Evolutionary conservation across 129 eudicot species (phyloP).

Genomic region (Smallanthus sonchifolius): DNA sequence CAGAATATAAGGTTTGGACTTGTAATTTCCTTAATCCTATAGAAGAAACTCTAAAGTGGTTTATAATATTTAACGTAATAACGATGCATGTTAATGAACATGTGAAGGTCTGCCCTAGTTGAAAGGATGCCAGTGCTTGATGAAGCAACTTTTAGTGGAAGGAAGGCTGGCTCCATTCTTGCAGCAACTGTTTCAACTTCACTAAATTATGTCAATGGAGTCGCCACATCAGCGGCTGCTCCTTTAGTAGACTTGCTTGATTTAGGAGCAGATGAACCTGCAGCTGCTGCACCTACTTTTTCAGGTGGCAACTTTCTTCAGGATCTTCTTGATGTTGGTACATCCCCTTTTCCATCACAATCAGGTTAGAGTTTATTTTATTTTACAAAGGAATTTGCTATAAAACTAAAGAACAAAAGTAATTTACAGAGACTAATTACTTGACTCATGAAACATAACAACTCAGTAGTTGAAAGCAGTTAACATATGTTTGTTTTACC

Average conservation of each 20-base stretch:
- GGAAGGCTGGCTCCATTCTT: conserved; percentile 70
- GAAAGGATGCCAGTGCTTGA: conserved; percentile 98
- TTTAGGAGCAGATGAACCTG: conserved; percentile 65
- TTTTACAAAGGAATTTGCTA: neutral
- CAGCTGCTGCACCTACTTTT: conserved; percentile 56
- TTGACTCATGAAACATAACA: neutral
- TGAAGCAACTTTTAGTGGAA: conserved; percentile 80
- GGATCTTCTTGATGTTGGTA: conserved; percentile 94
- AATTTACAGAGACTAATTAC: neutral
- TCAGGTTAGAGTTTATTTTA: conserved; percentile 50
- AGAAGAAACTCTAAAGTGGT: neutral
- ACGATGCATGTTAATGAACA: conserved; percentile 16
- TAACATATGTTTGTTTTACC: conserved; percentile 1
- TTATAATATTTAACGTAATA: neutral
- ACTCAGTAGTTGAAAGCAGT: neutral
- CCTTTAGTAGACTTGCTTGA: conserved; percentile 93
- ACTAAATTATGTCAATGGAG: conserved; percentile 65
- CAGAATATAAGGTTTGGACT: conserved; percentile 65
- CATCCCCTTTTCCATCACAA: conserved; percentile 46
- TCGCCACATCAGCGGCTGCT: conserved; percentile 54
- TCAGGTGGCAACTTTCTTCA: conserved; percentile 89
- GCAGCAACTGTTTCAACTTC: conserved; percentile 58
- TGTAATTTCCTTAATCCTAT: neutral
- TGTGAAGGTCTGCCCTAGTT: conserved; percentile 68
- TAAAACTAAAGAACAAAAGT: neutral